Conservation (phyloP, 1,139 yeast genomes). For the Arxiozyma telluris region DNA sequence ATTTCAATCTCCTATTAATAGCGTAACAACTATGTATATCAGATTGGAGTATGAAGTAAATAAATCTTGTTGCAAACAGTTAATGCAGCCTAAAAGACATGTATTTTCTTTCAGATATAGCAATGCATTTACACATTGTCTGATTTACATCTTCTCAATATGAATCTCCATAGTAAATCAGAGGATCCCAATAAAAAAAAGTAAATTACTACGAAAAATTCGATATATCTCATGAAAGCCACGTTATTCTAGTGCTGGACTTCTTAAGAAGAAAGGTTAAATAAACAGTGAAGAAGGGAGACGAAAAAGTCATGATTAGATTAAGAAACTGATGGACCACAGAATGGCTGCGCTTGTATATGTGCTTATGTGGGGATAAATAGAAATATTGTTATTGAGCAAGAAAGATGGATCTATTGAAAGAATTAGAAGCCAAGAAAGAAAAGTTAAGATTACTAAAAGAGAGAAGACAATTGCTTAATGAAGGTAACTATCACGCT, state of each 20-base stretch:
- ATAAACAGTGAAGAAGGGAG: background rate
- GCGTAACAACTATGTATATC: background rate
- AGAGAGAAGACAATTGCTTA: constrained; percentile 12
- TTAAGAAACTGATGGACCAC: background rate
- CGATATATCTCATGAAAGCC: background rate
- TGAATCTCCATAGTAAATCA: no score
- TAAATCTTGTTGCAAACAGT: background rate
- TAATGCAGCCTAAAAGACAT: no score
- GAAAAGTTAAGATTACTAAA: constrained; percentile 16
- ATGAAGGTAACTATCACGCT: background rate
- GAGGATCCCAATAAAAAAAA: background rate
- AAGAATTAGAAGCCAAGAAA: constrained; percentile 19
- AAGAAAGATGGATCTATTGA: constrained; percentile 14
- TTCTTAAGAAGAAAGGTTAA: background rate
- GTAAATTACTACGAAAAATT: background rate
- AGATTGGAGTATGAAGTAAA: no score
- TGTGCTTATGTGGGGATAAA: background rate
- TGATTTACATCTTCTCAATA: background rate
- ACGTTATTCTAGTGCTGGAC: background rate
- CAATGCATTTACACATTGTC: background rate
- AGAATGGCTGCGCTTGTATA: background rate
- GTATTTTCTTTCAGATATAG: no score
- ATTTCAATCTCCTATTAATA: background rate
- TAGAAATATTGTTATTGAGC: background rate
- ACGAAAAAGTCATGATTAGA: no score